Percentiles rank a stretch among this genome's conserved stretches.
Conservation (phyloP, 2,329 filamentous ascomycete species). For the Zymoseptoria brevis region DNA sequence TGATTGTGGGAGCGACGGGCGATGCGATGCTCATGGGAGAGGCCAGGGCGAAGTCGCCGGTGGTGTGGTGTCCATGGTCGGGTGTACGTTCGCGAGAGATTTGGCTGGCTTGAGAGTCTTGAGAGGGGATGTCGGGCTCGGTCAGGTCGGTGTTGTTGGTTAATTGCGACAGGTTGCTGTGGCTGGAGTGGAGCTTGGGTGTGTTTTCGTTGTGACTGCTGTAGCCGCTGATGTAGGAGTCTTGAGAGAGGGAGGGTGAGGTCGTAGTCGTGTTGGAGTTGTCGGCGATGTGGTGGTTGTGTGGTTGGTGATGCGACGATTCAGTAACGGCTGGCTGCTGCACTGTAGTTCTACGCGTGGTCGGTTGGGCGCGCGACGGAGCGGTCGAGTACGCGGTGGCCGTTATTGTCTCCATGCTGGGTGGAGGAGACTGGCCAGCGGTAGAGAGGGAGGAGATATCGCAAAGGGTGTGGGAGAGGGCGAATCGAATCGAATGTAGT, state of each 20-base stretch:
- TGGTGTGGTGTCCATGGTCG: slow-evolving; percentile 11
- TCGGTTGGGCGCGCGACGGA: slow-evolving; percentile 6
- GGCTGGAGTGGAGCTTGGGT: slow-evolving; percentile 12
- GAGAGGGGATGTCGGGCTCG: not conserved
- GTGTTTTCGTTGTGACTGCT: slow-evolving; percentile 18
- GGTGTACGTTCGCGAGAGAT: slow-evolving; percentile 10
- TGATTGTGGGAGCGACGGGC: slow-evolving; percentile 25
- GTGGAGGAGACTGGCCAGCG: not conserved
- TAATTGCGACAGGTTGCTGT: slow-evolving; percentile 25
- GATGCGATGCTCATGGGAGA: slow-evolving; percentile 38
- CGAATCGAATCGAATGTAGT: not conserved
- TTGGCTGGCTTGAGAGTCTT: slow-evolving; percentile 4
- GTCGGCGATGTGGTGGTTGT: not conserved
- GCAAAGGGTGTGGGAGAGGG: not conserved
- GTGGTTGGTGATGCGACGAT: not conserved
- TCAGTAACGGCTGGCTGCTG: slow-evolving; percentile 8
- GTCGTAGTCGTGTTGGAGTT: slow-evolving; percentile 2
- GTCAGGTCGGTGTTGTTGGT: slow-evolving; percentile 26
- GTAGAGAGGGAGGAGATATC: not conserved
- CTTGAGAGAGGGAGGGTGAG: slow-evolving; percentile 26
- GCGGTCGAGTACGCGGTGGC: slow-evolving; percentile 8
- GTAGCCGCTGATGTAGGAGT: slow-evolving; percentile 22
- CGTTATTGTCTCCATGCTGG: slow-evolving; percentile 17
- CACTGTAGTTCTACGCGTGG: slow-evolving; percentile 22
- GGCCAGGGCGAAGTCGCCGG: slow-evolving; percentile 21